phyloP scores from a whole-genome alignment of 2,329 filamentous ascomycete genomes.

The Colletotrichum filicis region DNA sequence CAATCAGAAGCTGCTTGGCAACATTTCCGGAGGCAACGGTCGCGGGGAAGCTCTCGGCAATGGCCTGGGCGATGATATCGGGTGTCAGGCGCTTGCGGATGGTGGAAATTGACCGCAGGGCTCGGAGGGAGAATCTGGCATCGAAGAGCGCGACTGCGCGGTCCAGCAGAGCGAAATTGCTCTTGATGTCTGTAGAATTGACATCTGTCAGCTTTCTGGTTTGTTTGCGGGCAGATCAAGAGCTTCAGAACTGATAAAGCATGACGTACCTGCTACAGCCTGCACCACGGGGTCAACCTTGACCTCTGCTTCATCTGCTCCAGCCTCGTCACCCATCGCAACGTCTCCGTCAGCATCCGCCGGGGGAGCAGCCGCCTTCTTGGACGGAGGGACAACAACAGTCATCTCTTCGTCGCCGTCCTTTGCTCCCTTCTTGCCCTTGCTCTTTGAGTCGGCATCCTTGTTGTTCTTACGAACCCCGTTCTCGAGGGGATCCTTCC shows the following conservation, averaged over 20 bases:
- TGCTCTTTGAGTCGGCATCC: conserved; percentile 78
- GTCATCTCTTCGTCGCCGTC: conserved; percentile 85
- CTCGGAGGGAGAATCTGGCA: conserved; percentile 92
- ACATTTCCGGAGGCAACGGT: conserved; percentile 69
- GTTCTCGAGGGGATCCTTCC: conserved; percentile 77
- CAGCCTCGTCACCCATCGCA: conserved; percentile 72
- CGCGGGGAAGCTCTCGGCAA: conserved; percentile 81
- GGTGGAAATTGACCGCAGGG: conserved; percentile 93
- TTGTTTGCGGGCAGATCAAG: background rate
- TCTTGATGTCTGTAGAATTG: conserved; percentile 81
- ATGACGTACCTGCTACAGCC: conserved; percentile 66
- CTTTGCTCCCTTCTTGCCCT: conserved; percentile 71
- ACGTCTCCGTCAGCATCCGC: conserved; percentile 77
- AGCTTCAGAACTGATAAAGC: background rate
- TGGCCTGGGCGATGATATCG: conserved; percentile 82
- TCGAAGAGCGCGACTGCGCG: conserved; percentile 94
- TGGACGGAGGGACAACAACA: conserved; percentile 80
- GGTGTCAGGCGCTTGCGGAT: conserved; percentile 90
- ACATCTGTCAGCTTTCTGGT: conserved; percentile 37
- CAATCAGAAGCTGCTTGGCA: conserved; percentile 76
- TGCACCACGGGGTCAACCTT: conserved; percentile 71
- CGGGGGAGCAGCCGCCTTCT: conserved; percentile 66
- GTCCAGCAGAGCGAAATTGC: conserved; percentile 91
- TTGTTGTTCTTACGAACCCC: conserved; percentile 72
- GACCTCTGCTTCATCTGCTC: conserved; percentile 58